phyloP scores from a whole-genome alignment of 2,329 filamentous ascomycete species.

The Exophiala lecanii-corni region DNA sequence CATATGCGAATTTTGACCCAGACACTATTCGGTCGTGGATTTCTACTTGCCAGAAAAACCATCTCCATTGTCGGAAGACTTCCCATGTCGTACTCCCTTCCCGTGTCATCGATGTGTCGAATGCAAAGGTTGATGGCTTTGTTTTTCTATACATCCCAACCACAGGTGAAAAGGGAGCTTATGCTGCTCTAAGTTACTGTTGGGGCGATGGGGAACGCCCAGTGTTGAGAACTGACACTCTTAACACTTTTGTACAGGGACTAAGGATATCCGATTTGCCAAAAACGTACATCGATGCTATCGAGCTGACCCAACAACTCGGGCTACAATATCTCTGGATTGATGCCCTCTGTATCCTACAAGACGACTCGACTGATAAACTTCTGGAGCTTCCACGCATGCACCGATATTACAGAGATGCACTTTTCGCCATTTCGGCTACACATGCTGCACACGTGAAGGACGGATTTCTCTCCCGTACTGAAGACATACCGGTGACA shows the following conservation, averaged over 20 bases:
- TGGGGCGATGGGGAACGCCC: not conserved
- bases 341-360: slow-evolving; percentile 32
- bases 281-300: slow-evolving; percentile 36
- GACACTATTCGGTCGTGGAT: not conserved
- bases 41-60: not conserved
- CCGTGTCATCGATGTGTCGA: not conserved
- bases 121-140: not conserved
- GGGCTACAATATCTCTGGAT: slow-evolving; percentile 31
- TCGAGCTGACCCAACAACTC: slow-evolving; percentile 26
- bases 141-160: not conserved
- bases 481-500: not conserved
- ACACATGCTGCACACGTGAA: slow-evolving; percentile 5
- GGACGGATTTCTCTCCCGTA: not conserved
- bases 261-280: slow-evolving; percentile 57
- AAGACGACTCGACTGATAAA: slow-evolving; percentile 25
- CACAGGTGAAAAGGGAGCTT: not conserved
- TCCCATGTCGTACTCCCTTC: not conserved
- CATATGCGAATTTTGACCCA: not conserved
- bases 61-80: not conserved
- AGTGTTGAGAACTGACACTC: not conserved
- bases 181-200: not conserved
- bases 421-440: slow-evolving; percentile 11
- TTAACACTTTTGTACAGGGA: slow-evolving; percentile 42
- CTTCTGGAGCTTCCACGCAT: slow-evolving; percentile 4
- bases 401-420: slow-evolving; percentile 8